phyloP scores from a whole-genome alignment of 73 alveolate genomes.

The Strombidium stylifer region DNA sequence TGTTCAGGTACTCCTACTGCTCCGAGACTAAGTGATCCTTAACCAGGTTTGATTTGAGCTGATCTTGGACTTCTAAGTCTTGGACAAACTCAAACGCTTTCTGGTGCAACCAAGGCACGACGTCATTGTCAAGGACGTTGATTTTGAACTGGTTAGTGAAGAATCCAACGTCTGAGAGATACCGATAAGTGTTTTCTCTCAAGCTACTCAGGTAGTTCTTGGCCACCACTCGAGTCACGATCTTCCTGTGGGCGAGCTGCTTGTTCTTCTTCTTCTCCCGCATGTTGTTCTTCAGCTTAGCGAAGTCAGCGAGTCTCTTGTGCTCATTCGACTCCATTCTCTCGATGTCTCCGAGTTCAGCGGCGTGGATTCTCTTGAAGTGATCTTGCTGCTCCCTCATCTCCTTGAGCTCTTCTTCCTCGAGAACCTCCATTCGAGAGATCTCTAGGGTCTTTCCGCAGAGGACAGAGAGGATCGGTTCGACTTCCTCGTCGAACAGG shows the following conservation, averaged over 20 bases:
- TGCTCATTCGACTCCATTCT: slow-evolving; percentile 90
- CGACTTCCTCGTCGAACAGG: slow-evolving; percentile 90
- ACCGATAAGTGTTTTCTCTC: slow-evolving; percentile 7
- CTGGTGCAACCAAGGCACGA: slow-evolving; percentile 53
- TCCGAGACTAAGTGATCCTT: slow-evolving; percentile 12
- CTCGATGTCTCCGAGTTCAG: slow-evolving; percentile 90
- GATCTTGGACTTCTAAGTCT: not conserved
- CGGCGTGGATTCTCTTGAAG: slow-evolving; percentile 83
- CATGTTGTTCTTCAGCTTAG: slow-evolving; percentile 46
- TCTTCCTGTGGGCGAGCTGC: slow-evolving; percentile 51
- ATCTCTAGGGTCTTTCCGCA: slow-evolving; percentile 88
- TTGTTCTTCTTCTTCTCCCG: slow-evolving; percentile 51
- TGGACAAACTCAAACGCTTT: slow-evolving; percentile 23
- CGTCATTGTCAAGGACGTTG: slow-evolving; percentile 29
- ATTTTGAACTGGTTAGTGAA: slow-evolving; percentile 14
- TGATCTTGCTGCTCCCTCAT: slow-evolving; percentile 88
- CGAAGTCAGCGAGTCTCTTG: slow-evolving; percentile 86
- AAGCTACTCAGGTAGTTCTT: slow-evolving; percentile 23
- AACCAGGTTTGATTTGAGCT: slow-evolving; percentile 17
- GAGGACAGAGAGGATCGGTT: slow-evolving; percentile 88
- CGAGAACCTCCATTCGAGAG: slow-evolving; percentile 97
- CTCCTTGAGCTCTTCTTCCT: slow-evolving; percentile 94
- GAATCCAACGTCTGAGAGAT: slow-evolving; percentile 6
- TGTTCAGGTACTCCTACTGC: slow-evolving; percentile 6
- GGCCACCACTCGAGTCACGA: slow-evolving; percentile 26